Evolutionary conservation across 306 rosid species (phyloP).

Genomic region (Cicer judaicum): DNA sequence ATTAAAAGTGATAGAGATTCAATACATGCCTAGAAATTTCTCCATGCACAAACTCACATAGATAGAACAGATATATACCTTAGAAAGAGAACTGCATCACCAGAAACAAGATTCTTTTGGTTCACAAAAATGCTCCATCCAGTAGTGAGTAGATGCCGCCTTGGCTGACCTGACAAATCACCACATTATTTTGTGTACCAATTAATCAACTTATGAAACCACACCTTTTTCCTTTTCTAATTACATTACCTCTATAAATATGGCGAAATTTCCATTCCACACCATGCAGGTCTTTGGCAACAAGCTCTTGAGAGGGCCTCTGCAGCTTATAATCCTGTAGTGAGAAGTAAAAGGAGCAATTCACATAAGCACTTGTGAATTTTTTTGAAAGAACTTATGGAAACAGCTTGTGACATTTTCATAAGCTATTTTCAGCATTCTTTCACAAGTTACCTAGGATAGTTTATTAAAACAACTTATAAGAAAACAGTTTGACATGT

Average conservation of each 20-base stretch:
- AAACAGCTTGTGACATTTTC: not conserved
- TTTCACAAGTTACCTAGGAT: too few species aligned
- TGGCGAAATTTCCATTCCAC: conserved; percentile 96
- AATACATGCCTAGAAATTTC: not conserved
- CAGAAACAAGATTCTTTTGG: conserved; percentile 94
- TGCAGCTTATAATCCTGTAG: conserved; percentile 88
- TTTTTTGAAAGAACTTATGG: too few species aligned
- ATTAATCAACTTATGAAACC: conserved; percentile 43
- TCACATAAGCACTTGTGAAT: not conserved
- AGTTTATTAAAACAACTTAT: too few species aligned
- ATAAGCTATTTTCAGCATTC: not conserved
- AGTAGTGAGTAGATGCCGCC: conserved; percentile 96
- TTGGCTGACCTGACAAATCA: conserved; percentile 89
- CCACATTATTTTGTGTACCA: conserved; percentile 37
- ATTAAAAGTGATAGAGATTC: not conserved
- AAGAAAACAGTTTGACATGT: too few species aligned
- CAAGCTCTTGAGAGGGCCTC: conserved; percentile 97
- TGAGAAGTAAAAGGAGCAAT: conserved; percentile 22
- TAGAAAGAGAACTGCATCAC: conserved; percentile 97
- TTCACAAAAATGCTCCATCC: conserved; percentile 97
- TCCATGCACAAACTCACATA: not conserved
- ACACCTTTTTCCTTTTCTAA: conserved; percentile 30
- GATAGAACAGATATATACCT: conserved; percentile 52
- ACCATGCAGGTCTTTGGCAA: conserved; percentile 94
- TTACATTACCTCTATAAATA: conserved; percentile 78